Percentiles rank a stretch among this genome's conserved stretches.
phyloP scores from a whole-genome alignment of 306 rosid genomes.

The Cicer cuneatum region DNA sequence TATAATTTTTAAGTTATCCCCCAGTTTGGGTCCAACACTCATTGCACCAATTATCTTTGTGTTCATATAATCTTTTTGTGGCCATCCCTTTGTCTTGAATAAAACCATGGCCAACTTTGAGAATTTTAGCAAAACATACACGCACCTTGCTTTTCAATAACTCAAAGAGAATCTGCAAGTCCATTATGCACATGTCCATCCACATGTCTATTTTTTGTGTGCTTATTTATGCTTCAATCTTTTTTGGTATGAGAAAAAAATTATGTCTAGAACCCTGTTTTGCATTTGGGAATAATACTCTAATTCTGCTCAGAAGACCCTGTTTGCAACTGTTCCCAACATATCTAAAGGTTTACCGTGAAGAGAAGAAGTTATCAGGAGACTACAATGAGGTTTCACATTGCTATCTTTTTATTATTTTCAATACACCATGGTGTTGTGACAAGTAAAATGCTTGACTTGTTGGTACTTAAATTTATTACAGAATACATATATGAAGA shows the following conservation, averaged over 20 bases:
- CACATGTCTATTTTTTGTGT: constrained; percentile 58
- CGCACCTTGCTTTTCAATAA: constrained; percentile 71
- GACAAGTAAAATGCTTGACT: constrained; percentile 68
- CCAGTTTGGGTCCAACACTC: constrained; percentile 70
- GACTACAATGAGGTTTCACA: constrained; percentile 73
- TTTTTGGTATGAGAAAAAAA: constrained; percentile 50
- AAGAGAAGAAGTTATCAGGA: constrained; percentile 59
- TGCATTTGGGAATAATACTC: constrained; percentile 58
- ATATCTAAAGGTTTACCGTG: constrained; percentile 57
- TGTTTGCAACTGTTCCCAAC: constrained; percentile 55
- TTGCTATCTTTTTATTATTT: constrained; percentile 56
- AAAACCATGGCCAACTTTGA: constrained; percentile 78
- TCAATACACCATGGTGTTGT: constrained; percentile 62
- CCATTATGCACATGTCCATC: constrained; percentile 57
- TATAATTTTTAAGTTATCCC: constrained; percentile 61
- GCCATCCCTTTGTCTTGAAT: constrained; percentile 80
- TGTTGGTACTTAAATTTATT: constrained; percentile 71
- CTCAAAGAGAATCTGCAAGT: constrained; percentile 64
- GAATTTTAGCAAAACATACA: constrained; percentile 79
- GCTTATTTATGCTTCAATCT: constrained; percentile 60
- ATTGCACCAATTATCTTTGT: constrained; percentile 62
- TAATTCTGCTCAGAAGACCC: constrained; percentile 48
- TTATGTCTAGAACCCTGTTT: constrained; percentile 55
- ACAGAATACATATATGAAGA: constrained; percentile 68
- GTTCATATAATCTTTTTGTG: constrained; percentile 74